Conservation (phyloP, 176 grass and related monocot genomes). For the Echinochloa phyllopogon region DNA sequence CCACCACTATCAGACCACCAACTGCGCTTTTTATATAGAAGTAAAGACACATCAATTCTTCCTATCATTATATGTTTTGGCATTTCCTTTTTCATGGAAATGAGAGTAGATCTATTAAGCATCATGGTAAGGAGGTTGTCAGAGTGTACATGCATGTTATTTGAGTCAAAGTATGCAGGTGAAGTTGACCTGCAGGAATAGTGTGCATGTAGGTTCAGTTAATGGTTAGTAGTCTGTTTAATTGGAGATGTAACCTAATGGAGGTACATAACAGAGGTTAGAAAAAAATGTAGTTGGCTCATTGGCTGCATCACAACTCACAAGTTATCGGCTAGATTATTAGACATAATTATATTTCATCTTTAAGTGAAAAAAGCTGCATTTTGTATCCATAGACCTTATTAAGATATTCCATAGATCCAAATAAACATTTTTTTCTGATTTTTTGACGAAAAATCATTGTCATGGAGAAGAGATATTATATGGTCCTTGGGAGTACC, state of each 20-base stretch:
- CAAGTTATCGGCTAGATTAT: constrained; percentile 1
- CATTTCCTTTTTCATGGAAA: background rate
- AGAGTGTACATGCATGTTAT: background rate
- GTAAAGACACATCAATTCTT: background rate
- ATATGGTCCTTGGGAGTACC: background rate
- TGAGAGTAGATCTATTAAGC: background rate
- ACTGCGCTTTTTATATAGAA: background rate
- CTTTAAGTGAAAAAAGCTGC: background rate
- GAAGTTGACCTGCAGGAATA: background rate
- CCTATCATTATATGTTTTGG: background rate
- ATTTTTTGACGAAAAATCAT: background rate
- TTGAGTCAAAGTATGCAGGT: background rate
- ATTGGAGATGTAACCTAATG: background rate
- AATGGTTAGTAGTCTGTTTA: background rate
- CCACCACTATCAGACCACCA: background rate
- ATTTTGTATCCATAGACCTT: constrained; percentile 12
- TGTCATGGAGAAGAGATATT: background rate
- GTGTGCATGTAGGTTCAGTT: background rate
- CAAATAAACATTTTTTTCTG: background rate
- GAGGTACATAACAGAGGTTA: background rate
- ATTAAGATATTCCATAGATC: background rate
- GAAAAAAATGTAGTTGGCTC: background rate
- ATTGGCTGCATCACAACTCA: background rate
- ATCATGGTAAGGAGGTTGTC: background rate
- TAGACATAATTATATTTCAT: background rate